phyloP scores from a whole-genome alignment of 2,329 filamentous ascomycete genomes.

The Alternaria novae-zelandiae region DNA sequence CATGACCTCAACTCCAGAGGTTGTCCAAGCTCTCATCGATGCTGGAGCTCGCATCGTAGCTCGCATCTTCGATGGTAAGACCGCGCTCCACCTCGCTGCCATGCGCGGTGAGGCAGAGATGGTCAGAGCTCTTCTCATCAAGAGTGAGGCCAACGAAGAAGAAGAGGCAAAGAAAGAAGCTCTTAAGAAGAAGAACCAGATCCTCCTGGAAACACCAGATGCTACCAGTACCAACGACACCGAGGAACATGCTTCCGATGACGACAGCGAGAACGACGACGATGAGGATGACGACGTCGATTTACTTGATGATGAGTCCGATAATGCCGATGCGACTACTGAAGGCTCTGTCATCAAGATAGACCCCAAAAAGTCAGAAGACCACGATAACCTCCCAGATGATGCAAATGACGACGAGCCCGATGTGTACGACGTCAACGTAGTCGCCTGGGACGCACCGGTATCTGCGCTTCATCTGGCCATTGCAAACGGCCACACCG shows the following conservation, averaged over 20 bases:
- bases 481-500: slow-evolving; percentile 73
- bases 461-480: slow-evolving; percentile 79
- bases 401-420: slow-evolving; percentile 68
- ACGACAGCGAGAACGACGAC: slow-evolving; percentile 55
- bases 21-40: slow-evolving; percentile 75
- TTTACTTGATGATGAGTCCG: slow-evolving; percentile 56
- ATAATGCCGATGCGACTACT: slow-evolving; percentile 59
- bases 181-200: slow-evolving; percentile 35
- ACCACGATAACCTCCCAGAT: slow-evolving; percentile 57
- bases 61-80: slow-evolving; percentile 78
- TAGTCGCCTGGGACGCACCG: slow-evolving; percentile 79
- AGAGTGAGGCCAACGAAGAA: slow-evolving; percentile 76
- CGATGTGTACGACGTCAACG: slow-evolving; percentile 80
- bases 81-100: slow-evolving; percentile 82
- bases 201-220: background rate
- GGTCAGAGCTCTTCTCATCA: slow-evolving; percentile 73
- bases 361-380: slow-evolving; percentile 51
- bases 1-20: slow-evolving; percentile 69
- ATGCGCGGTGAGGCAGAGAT: slow-evolving; percentile 72
- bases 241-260: slow-evolving; percentile 29
- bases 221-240: background rate
- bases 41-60: slow-evolving; percentile 75
- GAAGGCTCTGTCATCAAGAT: slow-evolving; percentile 75
- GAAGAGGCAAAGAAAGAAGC: slow-evolving; percentile 65
- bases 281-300: slow-evolving; percentile 60